Base-by-base conservation (phyloP, 108 stramenopile species). In the Skeletonema menzelii region DNA sequence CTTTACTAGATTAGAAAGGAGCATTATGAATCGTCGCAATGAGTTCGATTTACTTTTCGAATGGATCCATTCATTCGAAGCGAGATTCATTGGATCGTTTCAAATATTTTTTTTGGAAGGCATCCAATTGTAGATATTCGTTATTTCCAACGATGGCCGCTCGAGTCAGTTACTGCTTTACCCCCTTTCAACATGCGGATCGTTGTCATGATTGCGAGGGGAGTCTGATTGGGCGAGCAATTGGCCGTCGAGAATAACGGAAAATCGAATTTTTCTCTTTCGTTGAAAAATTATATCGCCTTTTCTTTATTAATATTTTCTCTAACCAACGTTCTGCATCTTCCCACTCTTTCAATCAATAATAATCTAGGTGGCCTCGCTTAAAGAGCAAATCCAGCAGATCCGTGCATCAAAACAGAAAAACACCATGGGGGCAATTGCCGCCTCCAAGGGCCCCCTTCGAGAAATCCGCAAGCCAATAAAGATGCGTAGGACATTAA, bases 401-500 rank as follows among this genome's bases (percentile, higher is more conserved):
- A 55, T 70, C 12, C 80, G 79, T 34, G 59, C 66, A 24, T 59
- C 68, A 46, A 87, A 87, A 71, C 69, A 77, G 40, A 79, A 80
- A 28, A 74, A 61, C 31, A 71, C 82, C 44, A 65, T 84, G 38
- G 82, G 71, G 38, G 47, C 40, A 35, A 73, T 81, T 6, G 60
- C 65, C 32, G 8, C 62, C 12, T 53, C 82, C 42, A 69, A 77
- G 53, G 87, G 76, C 2, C 59, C 79, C 12, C 49, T 83, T 6
- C 49, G 64, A 53, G 77, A 79, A 67, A 72, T 91, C 30, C 91
- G 93, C 19, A 70, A 68, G 53, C 93, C 93, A 14, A 86, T 81
- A 35, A 92, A 91, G 65, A 58, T 80, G 49, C 90, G 92, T 49
- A 87, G 96, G 12, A 81, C 82, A 27, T 83, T 97, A 46, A 93